phyloP scores from a whole-genome alignment of 306 rosid genomes.

The Begonia loranthoides region DNA sequence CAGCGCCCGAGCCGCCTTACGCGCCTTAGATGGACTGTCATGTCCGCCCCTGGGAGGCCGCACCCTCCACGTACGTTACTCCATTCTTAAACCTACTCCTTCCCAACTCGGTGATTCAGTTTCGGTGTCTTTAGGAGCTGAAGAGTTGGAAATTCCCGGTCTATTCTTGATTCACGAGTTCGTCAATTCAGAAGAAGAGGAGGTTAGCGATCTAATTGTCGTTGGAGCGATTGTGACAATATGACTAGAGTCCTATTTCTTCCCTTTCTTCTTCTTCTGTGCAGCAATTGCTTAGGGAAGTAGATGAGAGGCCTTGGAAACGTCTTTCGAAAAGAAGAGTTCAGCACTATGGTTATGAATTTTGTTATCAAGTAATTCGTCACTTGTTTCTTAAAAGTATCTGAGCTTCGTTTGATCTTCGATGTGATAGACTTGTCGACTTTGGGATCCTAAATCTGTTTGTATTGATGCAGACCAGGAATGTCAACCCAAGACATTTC shows the following conservation, averaged over 20 bases:
- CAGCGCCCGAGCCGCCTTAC: constrained; percentile 45
- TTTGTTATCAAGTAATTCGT: constrained; percentile 60
- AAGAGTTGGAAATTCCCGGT: constrained; percentile 69
- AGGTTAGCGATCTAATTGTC: constrained; percentile 24
- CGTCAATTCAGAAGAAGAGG: constrained; percentile 51
- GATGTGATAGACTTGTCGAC: no score
- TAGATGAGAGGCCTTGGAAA: constrained; percentile 64
- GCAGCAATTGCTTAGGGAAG: constrained; percentile 54
- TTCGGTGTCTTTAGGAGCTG: constrained; percentile 48
- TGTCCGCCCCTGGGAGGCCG: constrained; percentile 63
- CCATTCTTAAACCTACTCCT: constrained; percentile 37
- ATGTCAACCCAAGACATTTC: constrained; percentile 49
- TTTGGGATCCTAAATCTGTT: no score
- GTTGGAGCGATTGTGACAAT: neutral
- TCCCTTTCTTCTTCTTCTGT: constrained; percentile 5
- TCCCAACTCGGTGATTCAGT: constrained; percentile 27
- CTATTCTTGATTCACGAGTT: constrained; percentile 66
- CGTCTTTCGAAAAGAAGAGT: constrained; percentile 75
- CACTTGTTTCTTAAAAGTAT: neutral
- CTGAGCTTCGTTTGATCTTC: neutral
- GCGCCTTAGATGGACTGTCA: constrained; percentile 45
- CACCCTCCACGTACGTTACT: constrained; percentile 55
- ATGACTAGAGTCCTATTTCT: neutral
- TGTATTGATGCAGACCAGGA: constrained; percentile 42
- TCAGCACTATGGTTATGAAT: constrained; percentile 90